These are phyloP conservation scores for Glycyrrhiza uralensis DNA, from an alignment of 306 rosid genomes.

Conservation along the genomic window DNA sequence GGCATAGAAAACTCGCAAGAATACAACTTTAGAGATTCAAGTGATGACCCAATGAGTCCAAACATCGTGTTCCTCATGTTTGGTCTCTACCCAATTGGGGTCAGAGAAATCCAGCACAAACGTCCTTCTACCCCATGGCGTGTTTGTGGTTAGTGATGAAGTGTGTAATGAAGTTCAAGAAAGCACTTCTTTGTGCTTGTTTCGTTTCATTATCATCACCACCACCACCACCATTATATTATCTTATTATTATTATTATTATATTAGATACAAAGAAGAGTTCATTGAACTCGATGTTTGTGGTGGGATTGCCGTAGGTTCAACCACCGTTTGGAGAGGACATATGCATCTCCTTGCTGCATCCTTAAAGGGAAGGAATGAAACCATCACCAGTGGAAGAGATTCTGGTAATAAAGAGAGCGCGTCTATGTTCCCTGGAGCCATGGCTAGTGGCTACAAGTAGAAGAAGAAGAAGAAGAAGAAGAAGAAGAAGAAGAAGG, in stretches of 20 bases:
- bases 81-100: not conserved
- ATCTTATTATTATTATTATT: too few species aligned
- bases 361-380: constrained; percentile 29
- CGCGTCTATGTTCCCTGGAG: not conserved
- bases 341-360: constrained; percentile 15
- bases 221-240: too few species aligned
- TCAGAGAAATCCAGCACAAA: constrained; percentile 24
- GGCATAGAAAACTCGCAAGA: not conserved
- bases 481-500: too few species aligned
- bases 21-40: constrained; percentile 15
- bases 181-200: not conserved
- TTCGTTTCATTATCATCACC: not conserved
- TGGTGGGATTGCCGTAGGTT: not conserved
- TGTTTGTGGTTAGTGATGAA: not conserved
- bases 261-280: constrained; percentile 11
- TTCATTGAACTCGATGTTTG: constrained; percentile 16
- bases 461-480: too few species aligned
- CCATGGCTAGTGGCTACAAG: too few species aligned
- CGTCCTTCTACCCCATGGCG: not conserved
- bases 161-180: not conserved
- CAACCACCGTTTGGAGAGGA: constrained; percentile 21
- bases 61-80: rapidly evolving
- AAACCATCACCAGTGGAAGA: not conserved
- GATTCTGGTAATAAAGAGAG: not conserved
- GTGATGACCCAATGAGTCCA: not conserved